Conservation (phyloP, 1,139 yeast genomes). For the Diutina sp. region DNA sequence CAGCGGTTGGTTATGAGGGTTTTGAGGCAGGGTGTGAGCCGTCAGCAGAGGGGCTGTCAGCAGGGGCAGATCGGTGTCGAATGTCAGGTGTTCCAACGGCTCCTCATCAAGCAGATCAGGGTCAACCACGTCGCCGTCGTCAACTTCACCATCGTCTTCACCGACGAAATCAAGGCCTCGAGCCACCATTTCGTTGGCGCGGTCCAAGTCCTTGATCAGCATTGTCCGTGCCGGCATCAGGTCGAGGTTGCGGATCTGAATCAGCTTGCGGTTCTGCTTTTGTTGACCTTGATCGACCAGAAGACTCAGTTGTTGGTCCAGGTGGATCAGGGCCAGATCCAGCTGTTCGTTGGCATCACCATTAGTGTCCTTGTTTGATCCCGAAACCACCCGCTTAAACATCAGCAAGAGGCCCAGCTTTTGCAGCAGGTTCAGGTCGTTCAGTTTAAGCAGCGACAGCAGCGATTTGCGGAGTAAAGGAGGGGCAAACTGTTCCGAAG, state of each 20-base stretch:
- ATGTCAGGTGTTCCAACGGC: neutral
- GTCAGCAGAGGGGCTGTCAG: neutral
- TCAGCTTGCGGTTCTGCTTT: neutral
- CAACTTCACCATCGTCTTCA: neutral
- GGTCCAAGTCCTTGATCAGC: slow-evolving; percentile 2
- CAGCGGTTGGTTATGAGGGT: neutral
- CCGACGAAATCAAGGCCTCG: neutral
- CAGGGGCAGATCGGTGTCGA: neutral
- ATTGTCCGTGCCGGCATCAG: neutral
- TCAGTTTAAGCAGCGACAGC: neutral
- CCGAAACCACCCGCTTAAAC: slow-evolving; percentile 1
- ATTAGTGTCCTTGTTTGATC: neutral
- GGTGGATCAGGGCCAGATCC: neutral
- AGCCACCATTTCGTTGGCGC: slow-evolving; percentile 1
- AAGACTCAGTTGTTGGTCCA: neutral
- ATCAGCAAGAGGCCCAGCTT: neutral
- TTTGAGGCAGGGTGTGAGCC: no score
- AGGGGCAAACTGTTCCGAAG: neutral
- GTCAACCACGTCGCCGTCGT: neutral
- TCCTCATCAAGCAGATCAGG: neutral
- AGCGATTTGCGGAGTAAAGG: neutral
- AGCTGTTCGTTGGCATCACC: neutral
- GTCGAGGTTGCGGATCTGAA: neutral
- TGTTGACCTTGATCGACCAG: neutral
- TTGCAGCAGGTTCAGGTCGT: neutral